Conservation (phyloP, 345 rosid species). For the Syzygium jambos region DNA sequence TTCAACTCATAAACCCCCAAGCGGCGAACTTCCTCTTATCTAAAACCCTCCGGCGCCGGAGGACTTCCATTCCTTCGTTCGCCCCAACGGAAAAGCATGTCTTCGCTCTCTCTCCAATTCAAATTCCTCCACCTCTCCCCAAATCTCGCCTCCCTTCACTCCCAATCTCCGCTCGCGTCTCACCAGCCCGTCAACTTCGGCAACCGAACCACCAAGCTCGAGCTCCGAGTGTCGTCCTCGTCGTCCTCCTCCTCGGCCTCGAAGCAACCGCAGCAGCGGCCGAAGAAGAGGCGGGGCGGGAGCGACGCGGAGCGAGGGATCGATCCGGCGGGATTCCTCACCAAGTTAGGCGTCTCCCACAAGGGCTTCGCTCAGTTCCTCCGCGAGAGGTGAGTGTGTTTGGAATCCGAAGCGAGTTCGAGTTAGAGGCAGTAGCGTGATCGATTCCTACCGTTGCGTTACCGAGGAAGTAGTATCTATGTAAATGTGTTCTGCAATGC, state of each 20-base stretch:
- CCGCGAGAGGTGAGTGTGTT: conserved; percentile 62
- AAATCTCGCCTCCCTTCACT: conserved; percentile 1
- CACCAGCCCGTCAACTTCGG: background rate
- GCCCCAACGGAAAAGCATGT: conserved; percentile 1
- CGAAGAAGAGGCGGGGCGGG: conserved; percentile 26
- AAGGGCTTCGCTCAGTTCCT: conserved; percentile 78
- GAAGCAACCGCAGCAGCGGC: conserved; percentile 21
- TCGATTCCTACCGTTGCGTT: background rate
- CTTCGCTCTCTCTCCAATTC: conserved; percentile 18
- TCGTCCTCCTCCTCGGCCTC: conserved; percentile 11
- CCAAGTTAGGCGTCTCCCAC: conserved; percentile 62
- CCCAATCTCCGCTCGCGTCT: conserved; percentile 2
- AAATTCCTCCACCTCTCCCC: conserved; percentile 13
- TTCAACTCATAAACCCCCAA: conserved; percentile 15
- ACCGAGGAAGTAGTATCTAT: background rate
- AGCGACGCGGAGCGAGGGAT: conserved; percentile 32
- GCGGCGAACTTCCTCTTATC: conserved; percentile 3
- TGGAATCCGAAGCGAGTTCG: background rate
- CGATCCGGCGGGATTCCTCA: conserved; percentile 66
- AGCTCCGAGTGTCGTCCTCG: background rate
- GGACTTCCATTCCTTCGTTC: background rate
- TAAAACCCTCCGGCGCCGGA: conserved; percentile 11
- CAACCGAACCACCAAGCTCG: background rate
- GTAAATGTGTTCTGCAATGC: background rate
- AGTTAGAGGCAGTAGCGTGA: background rate